Conservation (phyloP, 257 asterid genomes). For the Striga asiatica region DNA sequence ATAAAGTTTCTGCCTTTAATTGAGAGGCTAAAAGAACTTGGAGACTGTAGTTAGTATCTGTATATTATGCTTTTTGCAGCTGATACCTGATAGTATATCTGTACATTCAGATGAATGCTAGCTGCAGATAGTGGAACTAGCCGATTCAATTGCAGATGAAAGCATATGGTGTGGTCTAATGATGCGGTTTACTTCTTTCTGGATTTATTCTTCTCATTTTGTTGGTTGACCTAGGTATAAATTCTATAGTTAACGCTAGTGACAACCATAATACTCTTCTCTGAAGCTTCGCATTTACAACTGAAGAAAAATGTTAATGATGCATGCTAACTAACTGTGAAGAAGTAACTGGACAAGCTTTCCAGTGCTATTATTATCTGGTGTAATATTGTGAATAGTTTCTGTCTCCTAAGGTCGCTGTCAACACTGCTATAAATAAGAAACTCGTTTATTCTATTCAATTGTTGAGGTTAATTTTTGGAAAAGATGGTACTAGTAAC, state of each 20-base stretch:
- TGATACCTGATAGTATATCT: too few relatives aligned
- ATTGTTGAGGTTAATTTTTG: background rate
- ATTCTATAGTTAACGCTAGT: background rate
- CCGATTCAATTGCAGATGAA: background rate
- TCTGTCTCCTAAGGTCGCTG: background rate
- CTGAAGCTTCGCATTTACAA: background rate
- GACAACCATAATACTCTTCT: slow-evolving; percentile 7
- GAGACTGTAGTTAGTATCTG: too few relatives aligned
- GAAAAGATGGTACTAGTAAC: background rate
- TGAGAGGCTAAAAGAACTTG: too few relatives aligned
- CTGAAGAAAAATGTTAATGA: too few relatives aligned
- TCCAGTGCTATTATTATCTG: too few relatives aligned
- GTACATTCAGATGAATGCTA: too few relatives aligned
- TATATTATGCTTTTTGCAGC: too few relatives aligned
- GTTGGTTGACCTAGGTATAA: background rate
- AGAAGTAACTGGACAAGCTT: too few relatives aligned
- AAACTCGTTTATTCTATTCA: background rate
- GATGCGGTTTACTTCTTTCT: background rate
- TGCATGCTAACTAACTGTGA: too few relatives aligned
- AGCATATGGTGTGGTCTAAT: too few relatives aligned
- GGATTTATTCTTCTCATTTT: background rate
- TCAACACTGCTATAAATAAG: background rate
- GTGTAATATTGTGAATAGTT: too few relatives aligned
- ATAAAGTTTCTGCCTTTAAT: too few relatives aligned
- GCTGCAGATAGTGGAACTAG: background rate